phyloP scores from a whole-genome alignment of 2,329 filamentous ascomycete genomes.

The Aspergillus quadrilineatus region DNA sequence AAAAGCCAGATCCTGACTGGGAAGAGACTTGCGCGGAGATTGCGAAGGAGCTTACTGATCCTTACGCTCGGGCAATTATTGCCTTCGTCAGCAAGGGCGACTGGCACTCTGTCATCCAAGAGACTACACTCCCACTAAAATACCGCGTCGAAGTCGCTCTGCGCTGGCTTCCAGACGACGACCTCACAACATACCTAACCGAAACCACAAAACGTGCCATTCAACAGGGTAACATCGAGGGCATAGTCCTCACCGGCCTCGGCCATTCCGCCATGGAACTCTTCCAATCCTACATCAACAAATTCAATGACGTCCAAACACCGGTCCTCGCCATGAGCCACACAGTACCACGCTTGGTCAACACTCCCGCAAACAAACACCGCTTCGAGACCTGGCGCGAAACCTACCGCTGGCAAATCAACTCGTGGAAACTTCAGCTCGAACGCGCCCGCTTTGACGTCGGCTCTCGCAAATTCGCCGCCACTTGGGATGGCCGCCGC shows the following conservation, averaged over 20 bases:
- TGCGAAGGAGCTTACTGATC: slow-evolving; percentile 60
- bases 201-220: slow-evolving; percentile 54
- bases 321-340: slow-evolving; percentile 61
- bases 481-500: slow-evolving; percentile 50
- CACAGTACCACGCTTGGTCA: slow-evolving; percentile 59
- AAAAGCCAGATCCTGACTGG: slow-evolving; percentile 56
- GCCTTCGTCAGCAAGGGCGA: slow-evolving; percentile 60
- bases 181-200: slow-evolving; percentile 54
- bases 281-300: slow-evolving; percentile 60
- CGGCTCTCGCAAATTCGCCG: slow-evolving; percentile 54
- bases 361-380: slow-evolving; percentile 51
- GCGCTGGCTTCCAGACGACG: slow-evolving; percentile 49
- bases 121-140: slow-evolving; percentile 57
- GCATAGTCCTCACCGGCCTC: slow-evolving; percentile 61
- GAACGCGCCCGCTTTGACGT: slow-evolving; percentile 61
- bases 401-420: slow-evolving; percentile 60
- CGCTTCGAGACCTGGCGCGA: slow-evolving; percentile 62
- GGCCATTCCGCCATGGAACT: slow-evolving; percentile 58
- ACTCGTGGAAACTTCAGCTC: slow-evolving; percentile 61
- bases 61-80: slow-evolving; percentile 61
- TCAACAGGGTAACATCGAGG: slow-evolving; percentile 58
- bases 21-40: slow-evolving; percentile 62
- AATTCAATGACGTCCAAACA: slow-evolving; percentile 62
- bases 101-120: slow-evolving; percentile 59
- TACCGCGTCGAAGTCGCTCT: slow-evolving; percentile 63